Base-by-base conservation (phyloP, 371 early-diverging fungal species). In the Dentiscutata heterogama region DNA sequence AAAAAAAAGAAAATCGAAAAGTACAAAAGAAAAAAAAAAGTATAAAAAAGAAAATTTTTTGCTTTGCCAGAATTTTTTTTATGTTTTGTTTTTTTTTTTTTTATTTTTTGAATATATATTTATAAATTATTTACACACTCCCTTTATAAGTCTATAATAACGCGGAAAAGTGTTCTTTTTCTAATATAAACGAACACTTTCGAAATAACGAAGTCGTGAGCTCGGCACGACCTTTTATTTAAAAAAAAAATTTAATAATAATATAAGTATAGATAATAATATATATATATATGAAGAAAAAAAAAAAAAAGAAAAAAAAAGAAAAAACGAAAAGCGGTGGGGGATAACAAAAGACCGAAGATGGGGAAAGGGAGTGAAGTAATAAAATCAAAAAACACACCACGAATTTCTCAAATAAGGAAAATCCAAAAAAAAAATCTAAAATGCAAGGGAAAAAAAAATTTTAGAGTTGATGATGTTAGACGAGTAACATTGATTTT, bases 81-180 rank as follows among this genome's bases (percentile, higher is more conserved):
- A n/a, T 68, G 29, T 68, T 68, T 39, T 39, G 2, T n/a, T 0
- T 68, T 68, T 39, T 70, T 39, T 70, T 70, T 46, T 42, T 39
- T 42, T 20, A 20, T 67, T 16, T 11, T 16, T 68, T n/a, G 39
- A 35, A 68, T 68, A 39, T 64, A 64, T 14, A 22, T 64, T 29
- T 27, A 29, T 16, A 39, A 42, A 16, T 42, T 70, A 70, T 70
- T 35, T 70, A 70, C 70, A 70, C 70, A 46, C 70, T 46, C 70
- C 70, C 70, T 70, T 70, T 70, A 70, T 42, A 70, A 70, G 42
- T 70, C 70, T 70, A 70, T 70, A 58, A n/a, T 58, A 70, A 39
- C 22, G 46, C 42, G 53, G 29, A 27, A 73, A 73, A 73, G 53
- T 51, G 50, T 29, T 72, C 73, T 46, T 25, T 53, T 13, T 51